Evolutionary conservation across 2,329 filamentous ascomycete species (phyloP).

Genomic region (Alternaria novae-zelandiae): DNA sequence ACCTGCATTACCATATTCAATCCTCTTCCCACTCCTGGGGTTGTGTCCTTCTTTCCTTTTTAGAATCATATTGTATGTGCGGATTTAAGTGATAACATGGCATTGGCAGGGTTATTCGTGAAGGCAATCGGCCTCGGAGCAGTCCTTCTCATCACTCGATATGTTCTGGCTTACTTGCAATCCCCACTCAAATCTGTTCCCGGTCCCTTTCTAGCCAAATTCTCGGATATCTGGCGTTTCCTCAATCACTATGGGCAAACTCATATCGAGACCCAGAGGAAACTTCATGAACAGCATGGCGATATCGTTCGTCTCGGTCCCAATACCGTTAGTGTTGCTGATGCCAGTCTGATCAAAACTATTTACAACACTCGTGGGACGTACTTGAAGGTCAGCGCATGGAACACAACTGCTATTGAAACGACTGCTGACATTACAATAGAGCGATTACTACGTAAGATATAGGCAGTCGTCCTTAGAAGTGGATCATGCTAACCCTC

Average conservation of each 20-base stretch:
- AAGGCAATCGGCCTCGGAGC: slow-evolving; percentile 20
- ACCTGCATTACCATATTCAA: background rate
- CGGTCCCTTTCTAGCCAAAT: slow-evolving; percentile 42
- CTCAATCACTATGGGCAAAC: slow-evolving; percentile 34
- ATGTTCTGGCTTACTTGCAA: slow-evolving; percentile 31
- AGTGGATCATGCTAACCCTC: background rate
- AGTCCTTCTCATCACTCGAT: slow-evolving; percentile 23
- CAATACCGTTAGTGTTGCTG: slow-evolving; percentile 38
- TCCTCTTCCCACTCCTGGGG: background rate
- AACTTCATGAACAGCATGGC: slow-evolving; percentile 39
- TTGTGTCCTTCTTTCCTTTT: background rate
- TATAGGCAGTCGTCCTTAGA: background rate
- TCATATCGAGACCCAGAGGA: slow-evolving; percentile 39
- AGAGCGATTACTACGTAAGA: slow-evolving; percentile 40
- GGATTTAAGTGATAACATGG: slow-evolving; percentile 16
- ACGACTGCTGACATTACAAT: background rate
- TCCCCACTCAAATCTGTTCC: slow-evolving; percentile 41
- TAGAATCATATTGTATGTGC: background rate
- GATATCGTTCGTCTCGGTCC: slow-evolving; percentile 39
- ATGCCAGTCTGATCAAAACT: slow-evolving; percentile 38
- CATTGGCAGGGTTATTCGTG: slow-evolving; percentile 17
- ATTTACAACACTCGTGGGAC: slow-evolving; percentile 43
- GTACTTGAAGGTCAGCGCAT: slow-evolving; percentile 35
- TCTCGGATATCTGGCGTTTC: slow-evolving; percentile 43
- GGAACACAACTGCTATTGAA: background rate